These are phyloP conservation scores for Eleusine coracana DNA, from an alignment of 176 grass and related monocot genomes.

Conservation along the genomic window DNA sequence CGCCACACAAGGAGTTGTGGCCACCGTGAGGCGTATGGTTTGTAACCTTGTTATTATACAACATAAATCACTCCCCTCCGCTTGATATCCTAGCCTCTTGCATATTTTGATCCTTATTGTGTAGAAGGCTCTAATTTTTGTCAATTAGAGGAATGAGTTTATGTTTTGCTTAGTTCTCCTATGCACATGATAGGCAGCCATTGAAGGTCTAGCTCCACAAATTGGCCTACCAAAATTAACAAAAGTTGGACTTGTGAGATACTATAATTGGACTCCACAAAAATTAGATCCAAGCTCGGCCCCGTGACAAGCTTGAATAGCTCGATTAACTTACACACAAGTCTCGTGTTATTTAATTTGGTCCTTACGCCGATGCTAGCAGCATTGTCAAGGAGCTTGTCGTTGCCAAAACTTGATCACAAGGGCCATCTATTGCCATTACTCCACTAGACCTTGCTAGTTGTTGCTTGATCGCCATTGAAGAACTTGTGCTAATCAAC, in stretches of 20 bases:
- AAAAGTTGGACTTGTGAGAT: too few relatives aligned
- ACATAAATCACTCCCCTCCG: background rate
- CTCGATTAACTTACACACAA: too few relatives aligned
- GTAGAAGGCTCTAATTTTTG: background rate
- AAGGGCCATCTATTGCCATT: too few relatives aligned
- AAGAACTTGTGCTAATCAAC: too few relatives aligned
- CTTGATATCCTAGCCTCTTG: background rate
- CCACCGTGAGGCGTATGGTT: background rate
- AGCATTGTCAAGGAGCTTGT: too few relatives aligned
- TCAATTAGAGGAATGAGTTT: background rate
- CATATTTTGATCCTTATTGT: background rate
- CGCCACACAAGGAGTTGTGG: background rate
- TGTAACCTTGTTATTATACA: background rate
- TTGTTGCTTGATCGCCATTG: too few relatives aligned
- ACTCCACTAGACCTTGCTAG: too few relatives aligned
- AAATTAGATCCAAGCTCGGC: background rate
- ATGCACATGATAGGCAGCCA: background rate
- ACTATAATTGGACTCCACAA: background rate
- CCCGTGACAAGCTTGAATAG: too few relatives aligned
- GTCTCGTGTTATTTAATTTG: too few relatives aligned
- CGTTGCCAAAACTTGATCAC: too few relatives aligned
- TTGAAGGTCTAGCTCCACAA: background rate
- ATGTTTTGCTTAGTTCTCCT: background rate
- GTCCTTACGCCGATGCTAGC: too few relatives aligned
- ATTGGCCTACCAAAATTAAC: too few relatives aligned